These are phyloP conservation scores for Lagenidium giganteum DNA, from an alignment of 352 stramenopile genomes.

Conservation along the genomic window DNA sequence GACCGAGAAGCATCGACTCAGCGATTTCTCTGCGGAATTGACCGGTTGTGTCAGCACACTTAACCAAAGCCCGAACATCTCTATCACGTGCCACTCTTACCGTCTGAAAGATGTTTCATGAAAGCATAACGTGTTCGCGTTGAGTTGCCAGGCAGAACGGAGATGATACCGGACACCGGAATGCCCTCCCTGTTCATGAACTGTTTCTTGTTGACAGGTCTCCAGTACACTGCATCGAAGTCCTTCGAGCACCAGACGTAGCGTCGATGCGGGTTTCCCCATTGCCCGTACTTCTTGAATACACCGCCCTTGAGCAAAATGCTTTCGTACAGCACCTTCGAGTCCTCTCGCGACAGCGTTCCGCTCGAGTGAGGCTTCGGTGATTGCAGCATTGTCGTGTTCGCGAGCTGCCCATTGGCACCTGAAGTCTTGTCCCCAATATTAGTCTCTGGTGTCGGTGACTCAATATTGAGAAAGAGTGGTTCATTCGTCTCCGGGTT, in stretches of 20 bases:
- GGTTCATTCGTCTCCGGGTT: no score
- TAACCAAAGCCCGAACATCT: no score
- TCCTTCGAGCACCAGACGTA: conserved; percentile 71
- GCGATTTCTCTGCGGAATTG: conserved; percentile 49
- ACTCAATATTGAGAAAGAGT: no score
- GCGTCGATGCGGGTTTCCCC: conserved; percentile 64
- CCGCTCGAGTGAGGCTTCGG: no score
- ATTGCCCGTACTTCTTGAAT: conserved; percentile 76
- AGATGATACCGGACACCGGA: conserved; percentile 32
- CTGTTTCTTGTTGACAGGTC: conserved; percentile 65
- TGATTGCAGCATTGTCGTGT: background rate
- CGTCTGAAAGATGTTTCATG: conserved; percentile 73
- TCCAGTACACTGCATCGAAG: conserved; percentile 61
- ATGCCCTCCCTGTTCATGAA: conserved; percentile 54
- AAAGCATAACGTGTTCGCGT: conserved; percentile 60
- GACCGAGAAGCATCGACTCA: conserved; percentile 59
- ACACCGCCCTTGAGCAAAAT: conserved; percentile 62
- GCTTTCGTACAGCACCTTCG: conserved; percentile 42
- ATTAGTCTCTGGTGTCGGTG: no score
- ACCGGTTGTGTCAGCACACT: no score
- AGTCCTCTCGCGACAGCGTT: conserved; percentile 30
- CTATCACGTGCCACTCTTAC: no score
- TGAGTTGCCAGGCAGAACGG: conserved; percentile 53
- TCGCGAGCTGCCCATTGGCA: conserved; percentile 6
- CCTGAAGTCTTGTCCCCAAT: no score